Base-by-base conservation (phyloP, 345 rosid species). In the Balakata baccata region DNA sequence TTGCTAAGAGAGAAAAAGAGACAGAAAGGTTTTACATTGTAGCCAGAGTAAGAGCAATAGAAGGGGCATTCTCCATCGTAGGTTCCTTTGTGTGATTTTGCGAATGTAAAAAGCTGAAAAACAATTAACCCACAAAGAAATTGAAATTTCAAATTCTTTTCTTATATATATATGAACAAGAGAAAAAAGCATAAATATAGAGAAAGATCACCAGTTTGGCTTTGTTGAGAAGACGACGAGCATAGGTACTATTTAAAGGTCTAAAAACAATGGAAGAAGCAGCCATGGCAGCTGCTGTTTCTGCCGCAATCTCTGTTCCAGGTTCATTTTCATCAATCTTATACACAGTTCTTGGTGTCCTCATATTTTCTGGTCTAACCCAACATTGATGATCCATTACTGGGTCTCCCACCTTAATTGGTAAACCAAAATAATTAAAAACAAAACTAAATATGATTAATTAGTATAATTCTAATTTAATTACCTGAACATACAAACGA, bases 11-110 rank as follows among this genome's bases (percentile, higher is more conserved):
- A n/a, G n/a, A n/a, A n/a, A n/a, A 1, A 29, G 34, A 29, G 34
- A 29, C 34, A 29, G 1, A 29, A 29, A 29, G 1, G 1, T 29
- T 22, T 77, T 87, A 94, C 98, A 23, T 92, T 81, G 79, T 87
- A 94, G 81, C 98, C 98, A 5, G 97, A 89, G 87, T 58, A 82
- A 41, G 98, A 94, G 86, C 98, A 94, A 74, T 94, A 92, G 81
- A 90, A 94, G 53, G 98, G 98, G 81, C 98, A 94, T 84, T 89
- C 98, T 80, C 98, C 97, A 56, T 90, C 97, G 61, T 39, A 94
- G n/a, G 90, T 88, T 76, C 91, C 93, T 79, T 86, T 89, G 80
- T 87, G 86, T 12, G 73, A 17, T 69, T 84, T 88, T 0, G 98
- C 97, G 37, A 94, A 84, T 71, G 80, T 29, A 64, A 85, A 94